Evolutionary conservation across 2,329 filamentous ascomycete genomes (phyloP).

Genomic region (Monilinia vaccinii-corymbosi): DNA sequence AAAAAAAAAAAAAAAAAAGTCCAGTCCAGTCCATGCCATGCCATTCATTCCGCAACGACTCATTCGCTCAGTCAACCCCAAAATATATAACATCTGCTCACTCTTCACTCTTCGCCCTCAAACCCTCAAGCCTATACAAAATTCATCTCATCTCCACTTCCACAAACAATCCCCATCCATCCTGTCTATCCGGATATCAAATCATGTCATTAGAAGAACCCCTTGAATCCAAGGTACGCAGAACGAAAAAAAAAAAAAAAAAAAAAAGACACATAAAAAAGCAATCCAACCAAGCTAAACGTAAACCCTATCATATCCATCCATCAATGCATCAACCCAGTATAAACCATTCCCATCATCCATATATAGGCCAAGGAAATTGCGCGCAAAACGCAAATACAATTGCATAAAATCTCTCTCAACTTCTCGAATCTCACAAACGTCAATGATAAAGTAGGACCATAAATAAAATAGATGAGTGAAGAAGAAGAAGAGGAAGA

Average conservation of each 20-base stretch:
- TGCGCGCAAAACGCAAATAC: not conserved
- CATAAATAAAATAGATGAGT: not conserved
- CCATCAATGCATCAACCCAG: not conserved
- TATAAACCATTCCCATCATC: not conserved
- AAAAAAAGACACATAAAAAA: not conserved
- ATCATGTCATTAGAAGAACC: slow-evolving; percentile 1
- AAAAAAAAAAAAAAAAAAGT: too few relatives aligned
- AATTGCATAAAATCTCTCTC: not conserved
- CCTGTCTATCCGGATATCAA: slow-evolving; percentile 5
- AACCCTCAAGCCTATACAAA: not conserved
- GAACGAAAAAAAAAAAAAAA: not conserved
- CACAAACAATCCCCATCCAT: not conserved
- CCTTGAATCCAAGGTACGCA: not conserved
- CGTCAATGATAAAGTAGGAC: not conserved
- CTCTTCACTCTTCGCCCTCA: not conserved
- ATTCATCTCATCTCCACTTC: not conserved
- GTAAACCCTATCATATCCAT: not conserved
- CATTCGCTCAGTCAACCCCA: not conserved
- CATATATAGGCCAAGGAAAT: not conserved
- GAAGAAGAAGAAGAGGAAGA: not conserved
- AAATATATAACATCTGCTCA: not conserved
- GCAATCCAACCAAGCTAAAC: not conserved
- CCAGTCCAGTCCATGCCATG: not conserved
- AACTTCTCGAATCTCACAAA: not conserved
- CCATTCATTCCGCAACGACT: not conserved